These are phyloP conservation scores for Pichia sp. DNA, from an alignment of 1,139 yeast species.

Conservation along the genomic window DNA sequence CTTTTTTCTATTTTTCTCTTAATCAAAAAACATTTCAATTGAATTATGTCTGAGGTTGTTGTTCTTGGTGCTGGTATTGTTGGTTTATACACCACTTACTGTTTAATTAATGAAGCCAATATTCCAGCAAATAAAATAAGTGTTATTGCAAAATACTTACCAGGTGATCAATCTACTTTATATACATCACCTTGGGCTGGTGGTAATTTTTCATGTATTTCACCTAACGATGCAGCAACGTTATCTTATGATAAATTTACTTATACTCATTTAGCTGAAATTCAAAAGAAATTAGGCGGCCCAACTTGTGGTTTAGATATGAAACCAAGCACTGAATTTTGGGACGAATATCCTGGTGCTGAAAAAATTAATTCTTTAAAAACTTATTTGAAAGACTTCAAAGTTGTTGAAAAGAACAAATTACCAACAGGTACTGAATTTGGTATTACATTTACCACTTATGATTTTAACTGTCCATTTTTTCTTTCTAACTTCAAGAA, in stretches of 20 bases:
- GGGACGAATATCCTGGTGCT: constrained; percentile 42
- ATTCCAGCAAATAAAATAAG: constrained; percentile 44
- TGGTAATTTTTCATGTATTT: constrained; percentile 63
- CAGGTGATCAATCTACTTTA: constrained; percentile 65
- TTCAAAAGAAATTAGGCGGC: constrained; percentile 48
- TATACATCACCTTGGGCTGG: constrained; percentile 82
- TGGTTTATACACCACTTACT: constrained; percentile 61
- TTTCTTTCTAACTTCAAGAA: constrained; percentile 42
- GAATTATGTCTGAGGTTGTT: constrained; percentile 18
- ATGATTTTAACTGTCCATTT: constrained; percentile 64
- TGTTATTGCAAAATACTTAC: constrained; percentile 55
- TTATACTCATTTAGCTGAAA: constrained; percentile 39
- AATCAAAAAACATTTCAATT: neutral
- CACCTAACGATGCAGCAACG: constrained; percentile 50
- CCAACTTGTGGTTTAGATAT: constrained; percentile 48
- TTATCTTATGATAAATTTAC: constrained; percentile 50
- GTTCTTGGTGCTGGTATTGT: constrained; percentile 50
- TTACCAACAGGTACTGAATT: constrained; percentile 44
- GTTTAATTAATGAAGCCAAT: constrained; percentile 39
- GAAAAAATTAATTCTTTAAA: constrained; percentile 40
- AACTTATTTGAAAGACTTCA: constrained; percentile 41
- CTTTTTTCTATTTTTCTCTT: neutral
- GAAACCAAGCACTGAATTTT: constrained; percentile 47
- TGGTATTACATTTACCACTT: constrained; percentile 51
- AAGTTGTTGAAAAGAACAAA: constrained; percentile 29